Percentiles rank a stretch among this genome's conserved stretches.
Evolutionary conservation across 345 rosid genomes (phyloP).

Genomic region (Luvunga scandens): DNA sequence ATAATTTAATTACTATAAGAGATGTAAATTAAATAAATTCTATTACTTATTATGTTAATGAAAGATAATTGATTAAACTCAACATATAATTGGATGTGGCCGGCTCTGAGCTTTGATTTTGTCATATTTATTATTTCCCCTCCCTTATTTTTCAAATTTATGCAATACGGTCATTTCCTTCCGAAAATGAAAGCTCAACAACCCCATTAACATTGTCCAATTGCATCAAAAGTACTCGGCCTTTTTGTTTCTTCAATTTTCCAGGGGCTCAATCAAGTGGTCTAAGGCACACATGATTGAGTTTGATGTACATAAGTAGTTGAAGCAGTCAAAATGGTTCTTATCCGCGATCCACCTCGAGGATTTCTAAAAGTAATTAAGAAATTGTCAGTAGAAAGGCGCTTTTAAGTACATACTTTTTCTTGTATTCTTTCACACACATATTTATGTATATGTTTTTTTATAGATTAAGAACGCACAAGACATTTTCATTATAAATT

Average conservation of each 20-base stretch:
- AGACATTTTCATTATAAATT: too few relatives aligned
- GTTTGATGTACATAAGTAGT: too few relatives aligned
- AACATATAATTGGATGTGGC: neutral
- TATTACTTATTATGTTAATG: neutral
- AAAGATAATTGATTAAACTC: neutral
- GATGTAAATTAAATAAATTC: neutral
- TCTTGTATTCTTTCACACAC: too few relatives aligned
- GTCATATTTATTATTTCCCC: neutral
- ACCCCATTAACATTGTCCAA: neutral
- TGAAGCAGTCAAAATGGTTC: too few relatives aligned
- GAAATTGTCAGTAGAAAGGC: neutral
- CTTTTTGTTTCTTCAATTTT: neutral
- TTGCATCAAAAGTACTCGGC: neutral
- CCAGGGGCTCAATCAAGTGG: too few relatives aligned
- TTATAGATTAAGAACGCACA: too few relatives aligned
- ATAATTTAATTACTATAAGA: neutral
- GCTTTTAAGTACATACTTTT: too few relatives aligned
- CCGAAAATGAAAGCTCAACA: neutral
- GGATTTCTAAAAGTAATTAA: neutral
- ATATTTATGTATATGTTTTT: too few relatives aligned
- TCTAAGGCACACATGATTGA: too few relatives aligned
- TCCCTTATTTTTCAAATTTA: too few relatives aligned
- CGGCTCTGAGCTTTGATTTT: neutral
- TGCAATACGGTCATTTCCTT: neutral
- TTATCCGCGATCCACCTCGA: too few relatives aligned